Base-by-base conservation (phyloP, 1,284 basidiomycete species). In the Gomphus bonarii region DNA sequence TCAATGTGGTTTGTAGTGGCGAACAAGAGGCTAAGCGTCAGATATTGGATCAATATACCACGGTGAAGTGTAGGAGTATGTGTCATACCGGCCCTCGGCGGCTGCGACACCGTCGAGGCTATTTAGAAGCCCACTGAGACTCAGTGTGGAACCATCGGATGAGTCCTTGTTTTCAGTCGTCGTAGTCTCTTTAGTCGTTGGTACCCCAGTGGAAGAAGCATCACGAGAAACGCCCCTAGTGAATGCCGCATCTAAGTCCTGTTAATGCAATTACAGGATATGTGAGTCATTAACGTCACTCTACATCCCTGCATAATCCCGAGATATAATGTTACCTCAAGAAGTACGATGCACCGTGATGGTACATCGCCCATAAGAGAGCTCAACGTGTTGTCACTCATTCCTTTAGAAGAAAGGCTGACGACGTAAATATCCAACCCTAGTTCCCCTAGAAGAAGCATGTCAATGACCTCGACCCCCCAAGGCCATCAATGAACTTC, bases 341-440 rank as follows among this genome's bases (percentile, higher is more conserved):
- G 77, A 69, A 93, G 81, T 63, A 93, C 75, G 61, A 93, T 91
- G 75, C 87, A 90, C 86, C 88, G 83, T 61, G 85, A 80, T 36
- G 91, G 88, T 65, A 92, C 87, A 71, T 82, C 79, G 51, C 85
- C 85, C 83, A 93, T 88, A 65, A 92, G 75, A 55, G 85, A 86
- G 49, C 83, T 79, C 65, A 93, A 73, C 3, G 81, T 88, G 68
- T 88, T 88, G 70, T 94, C 91, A 69, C 87, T 90, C 85, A 94
- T 89, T 59, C 86, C 88, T 68, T 90, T 91, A 42, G 85, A 82
- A 48, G 88, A 90, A 53, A 94, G 73, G 55, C 85, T 89, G 61
- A 93, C 81, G 53, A 91, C 87, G 66, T 92, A 93, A 62, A 94
- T 91, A 69, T 92, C 89, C 30, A 92, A 75, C n/a, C 84, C 82